Evolutionary conservation across 768 basidiomycete species (phyloP), one percentile per base, ranked within the genome.

Genomic region (Krasilnikovozyma curviuscula): DNA sequence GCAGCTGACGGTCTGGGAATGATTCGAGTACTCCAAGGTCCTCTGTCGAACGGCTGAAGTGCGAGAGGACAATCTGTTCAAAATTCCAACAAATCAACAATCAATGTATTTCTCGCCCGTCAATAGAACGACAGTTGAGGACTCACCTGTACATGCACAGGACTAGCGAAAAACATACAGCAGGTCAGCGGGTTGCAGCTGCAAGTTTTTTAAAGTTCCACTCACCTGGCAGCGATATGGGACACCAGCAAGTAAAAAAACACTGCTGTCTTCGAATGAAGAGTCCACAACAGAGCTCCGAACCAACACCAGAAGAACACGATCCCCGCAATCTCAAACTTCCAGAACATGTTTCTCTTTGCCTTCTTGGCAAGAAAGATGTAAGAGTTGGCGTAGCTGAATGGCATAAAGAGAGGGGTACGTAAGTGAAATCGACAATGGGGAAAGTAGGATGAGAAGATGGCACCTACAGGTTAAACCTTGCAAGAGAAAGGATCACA

Each of bases 381-480:
- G 62, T 91, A 98, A 1, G 88, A 86, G 50, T 79, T 77, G 46
- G 70, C 78, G 64, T 91, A 93, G 39, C n/a, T n/a, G n/a, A n/a
- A n/a, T n/a, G n/a, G n/a, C n/a, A n/a, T n/a, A n/a, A n/a, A n/a
- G n/a, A n/a, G n/a, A n/a, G n/a, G n/a, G n/a, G n/a, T n/a, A n/a
- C n/a, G n/a, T n/a, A n/a, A n/a, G n/a, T n/a, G n/a, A n/a, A n/a
- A n/a, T n/a, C n/a, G n/a, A n/a, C n/a, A n/a, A n/a, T n/a, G n/a
- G n/a, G n/a, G n/a, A n/a, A n/a, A n/a, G n/a, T n/a, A n/a, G n/a
- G n/a, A n/a, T n/a, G n/a, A n/a, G n/a, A n/a, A n/a, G n/a, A n/a
- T n/a, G n/a, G n/a, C n/a, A n/a, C n/a, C n/a, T n/a, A n/a, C n/a
- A 98, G 79, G 65, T 98, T 98, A 69, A 95, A 91, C 38, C 91